Percentiles rank a stretch among this genome's conserved stretches.
Conservation (phyloP, 129 eudicot genomes). For the Arctium minus region DNA sequence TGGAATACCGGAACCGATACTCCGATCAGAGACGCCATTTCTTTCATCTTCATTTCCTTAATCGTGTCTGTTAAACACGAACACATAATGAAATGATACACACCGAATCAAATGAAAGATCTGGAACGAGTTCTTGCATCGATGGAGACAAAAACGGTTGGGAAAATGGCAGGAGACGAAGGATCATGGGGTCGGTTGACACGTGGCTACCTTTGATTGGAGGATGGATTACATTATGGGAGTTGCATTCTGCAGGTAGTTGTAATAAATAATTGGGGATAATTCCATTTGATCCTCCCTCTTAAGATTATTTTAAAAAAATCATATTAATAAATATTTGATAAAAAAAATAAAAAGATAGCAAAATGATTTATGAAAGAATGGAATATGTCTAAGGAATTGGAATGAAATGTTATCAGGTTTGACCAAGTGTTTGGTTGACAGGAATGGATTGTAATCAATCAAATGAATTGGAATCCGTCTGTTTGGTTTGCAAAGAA, state of each 20-base stretch:
- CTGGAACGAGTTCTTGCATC: not conserved
- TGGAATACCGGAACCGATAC: conserved; percentile 70
- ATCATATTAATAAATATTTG: not conserved
- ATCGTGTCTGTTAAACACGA: conserved; percentile 17
- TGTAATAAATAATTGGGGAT: not conserved
- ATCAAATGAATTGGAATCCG: too few species aligned
- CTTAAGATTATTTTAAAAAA: too few species aligned
- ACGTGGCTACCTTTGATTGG: conserved; percentile 17
- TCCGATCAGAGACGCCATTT: conserved; percentile 78
- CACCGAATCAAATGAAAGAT: not conserved
- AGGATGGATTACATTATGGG: not conserved
- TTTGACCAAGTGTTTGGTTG: too few species aligned
- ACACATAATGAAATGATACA: not conserved
- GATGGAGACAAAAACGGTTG: conserved; percentile 1
- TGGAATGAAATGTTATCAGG: too few species aligned
- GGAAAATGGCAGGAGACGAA: not conserved
- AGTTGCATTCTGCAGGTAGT: conserved; percentile 13
- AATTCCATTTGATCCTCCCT: too few species aligned
- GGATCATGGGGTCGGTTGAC: conserved; percentile 17
- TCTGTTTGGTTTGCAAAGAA: too few species aligned
- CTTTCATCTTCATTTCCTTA: conserved; percentile 55
- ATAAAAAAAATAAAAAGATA: too few species aligned
- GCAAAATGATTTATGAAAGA: too few species aligned
- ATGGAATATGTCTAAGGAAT: too few species aligned
- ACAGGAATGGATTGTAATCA: too few species aligned